A percentile compares a stretch with the other conserved stretches of the same genome.
phyloP scores from a whole-genome alignment of 2,329 filamentous ascomycete genomes.

The Didymella pomorum region DNA sequence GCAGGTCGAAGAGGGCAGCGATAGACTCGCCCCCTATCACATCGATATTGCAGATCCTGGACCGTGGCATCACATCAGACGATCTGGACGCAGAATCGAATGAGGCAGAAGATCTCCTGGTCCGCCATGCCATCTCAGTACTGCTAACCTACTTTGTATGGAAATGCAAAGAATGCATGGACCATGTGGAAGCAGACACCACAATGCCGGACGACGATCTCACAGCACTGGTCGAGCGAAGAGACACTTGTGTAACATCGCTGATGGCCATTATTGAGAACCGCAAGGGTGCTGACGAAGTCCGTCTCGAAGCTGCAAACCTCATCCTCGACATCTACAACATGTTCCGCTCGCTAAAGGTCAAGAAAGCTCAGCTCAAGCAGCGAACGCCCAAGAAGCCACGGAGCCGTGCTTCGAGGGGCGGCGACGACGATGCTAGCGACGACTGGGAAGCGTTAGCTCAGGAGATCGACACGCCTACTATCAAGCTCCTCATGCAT shows the following conservation, averaged over 20 bases:
- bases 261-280: constrained; percentile 60
- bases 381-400: constrained; percentile 45
- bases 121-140: constrained; percentile 76
- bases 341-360: constrained; percentile 76
- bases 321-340: constrained; percentile 83
- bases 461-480: constrained; percentile 71
- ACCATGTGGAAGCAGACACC: constrained; percentile 47
- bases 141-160: constrained; percentile 94
- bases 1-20: constrained; percentile 38
- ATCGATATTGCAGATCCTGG: constrained; percentile 74
- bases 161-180: constrained; percentile 70
- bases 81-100: constrained; percentile 75
- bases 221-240: constrained; percentile 61
- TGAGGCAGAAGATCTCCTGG: constrained; percentile 79
- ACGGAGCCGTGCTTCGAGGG: constrained; percentile 27
- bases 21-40: constrained; percentile 63
- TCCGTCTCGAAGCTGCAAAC: constrained; percentile 78
- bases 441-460: constrained; percentile 66
- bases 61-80: constrained; percentile 72
- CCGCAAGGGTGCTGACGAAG: constrained; percentile 73
- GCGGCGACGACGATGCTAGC: constrained; percentile 40
- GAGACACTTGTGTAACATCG: constrained; percentile 60
- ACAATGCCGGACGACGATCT: constrained; percentile 66
- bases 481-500: constrained; percentile 72
- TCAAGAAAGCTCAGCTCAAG: constrained; percentile 47